These are phyloP conservation scores for Candida anglica DNA, from an alignment of 805 yeast species.

Conservation along the genomic window DNA sequence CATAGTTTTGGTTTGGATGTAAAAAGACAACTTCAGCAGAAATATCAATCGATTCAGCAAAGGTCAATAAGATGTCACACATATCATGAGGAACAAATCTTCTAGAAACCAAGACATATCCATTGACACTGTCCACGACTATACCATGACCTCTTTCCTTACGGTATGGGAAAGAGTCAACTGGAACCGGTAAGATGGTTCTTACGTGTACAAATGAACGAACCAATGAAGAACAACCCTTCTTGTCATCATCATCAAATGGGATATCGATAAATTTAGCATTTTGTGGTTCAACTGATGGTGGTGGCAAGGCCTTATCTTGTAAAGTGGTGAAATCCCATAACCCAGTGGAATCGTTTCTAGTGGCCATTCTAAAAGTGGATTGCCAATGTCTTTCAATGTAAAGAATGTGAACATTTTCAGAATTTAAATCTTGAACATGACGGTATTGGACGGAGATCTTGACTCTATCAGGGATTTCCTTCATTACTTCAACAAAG, in stretches of 20 bases:
- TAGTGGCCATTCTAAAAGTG: conserved; percentile 60
- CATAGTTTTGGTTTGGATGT: conserved; percentile 86
- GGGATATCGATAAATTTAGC: conserved; percentile 75
- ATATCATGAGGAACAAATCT: conserved; percentile 78
- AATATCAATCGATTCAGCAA: conserved; percentile 81
- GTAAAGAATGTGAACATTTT: conserved; percentile 58
- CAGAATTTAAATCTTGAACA: conserved; percentile 75
- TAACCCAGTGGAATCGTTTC: conserved; percentile 54
- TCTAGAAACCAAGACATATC: conserved; percentile 77
- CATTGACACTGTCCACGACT: conserved; percentile 74
- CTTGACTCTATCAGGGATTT: conserved; percentile 70
- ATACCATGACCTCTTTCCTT: conserved; percentile 69
- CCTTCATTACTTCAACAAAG: conserved; percentile 73
- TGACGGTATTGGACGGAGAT: conserved; percentile 73
- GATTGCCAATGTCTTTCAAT: conserved; percentile 86
- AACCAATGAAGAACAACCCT: conserved; percentile 52
- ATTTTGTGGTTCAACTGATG: conserved; percentile 50
- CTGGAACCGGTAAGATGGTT: conserved; percentile 58
- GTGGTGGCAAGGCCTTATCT: conserved; percentile 57
- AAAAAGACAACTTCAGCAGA: conserved; percentile 78
- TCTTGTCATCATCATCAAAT: conserved; percentile 38
- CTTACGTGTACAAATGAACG: conserved; percentile 72
- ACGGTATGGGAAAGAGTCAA: conserved; percentile 71
- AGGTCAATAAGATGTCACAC: conserved; percentile 68
- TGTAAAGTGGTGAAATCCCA: conserved; percentile 48